Conservation (phyloP, 2,329 filamentous ascomycete species). For the Phialophora expanda region DNA sequence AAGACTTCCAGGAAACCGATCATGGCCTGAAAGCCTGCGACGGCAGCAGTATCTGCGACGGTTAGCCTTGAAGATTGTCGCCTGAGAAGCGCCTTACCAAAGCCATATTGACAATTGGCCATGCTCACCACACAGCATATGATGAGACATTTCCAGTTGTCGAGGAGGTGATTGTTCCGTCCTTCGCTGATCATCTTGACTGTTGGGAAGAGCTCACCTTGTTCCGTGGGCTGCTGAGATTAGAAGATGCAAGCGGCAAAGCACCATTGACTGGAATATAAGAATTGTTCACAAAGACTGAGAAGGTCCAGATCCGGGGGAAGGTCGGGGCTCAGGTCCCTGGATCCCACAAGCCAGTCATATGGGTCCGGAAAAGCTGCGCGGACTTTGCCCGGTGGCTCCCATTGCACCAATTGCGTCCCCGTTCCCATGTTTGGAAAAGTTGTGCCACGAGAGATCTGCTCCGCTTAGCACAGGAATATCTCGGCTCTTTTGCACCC, state of each 20-base stretch:
- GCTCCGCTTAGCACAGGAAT: neutral
- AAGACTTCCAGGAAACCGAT: constrained; percentile 59
- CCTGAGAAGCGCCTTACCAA: constrained; percentile 54
- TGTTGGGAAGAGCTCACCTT: neutral
- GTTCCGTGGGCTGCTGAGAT: neutral
- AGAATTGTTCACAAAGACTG: neutral
- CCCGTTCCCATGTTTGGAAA: neutral
- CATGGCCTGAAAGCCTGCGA: constrained; percentile 53
- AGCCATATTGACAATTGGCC: constrained; percentile 60
- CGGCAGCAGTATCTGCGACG: constrained; percentile 18
- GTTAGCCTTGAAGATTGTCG: constrained; percentile 25
- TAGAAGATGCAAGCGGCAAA: neutral
- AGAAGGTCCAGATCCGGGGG: constrained; percentile 8
- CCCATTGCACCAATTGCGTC: neutral
- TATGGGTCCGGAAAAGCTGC: constrained; percentile 5
- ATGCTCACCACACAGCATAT: constrained; percentile 56
- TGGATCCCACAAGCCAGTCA: neutral
- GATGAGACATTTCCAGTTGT: constrained; percentile 52
- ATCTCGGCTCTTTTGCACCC: neutral
- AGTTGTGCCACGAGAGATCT: neutral
- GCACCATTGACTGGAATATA: neutral
- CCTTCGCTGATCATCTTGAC: constrained; percentile 26
- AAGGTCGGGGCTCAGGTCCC: constrained; percentile 12
- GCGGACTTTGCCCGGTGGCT: constrained; percentile 20
- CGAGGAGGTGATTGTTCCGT: constrained; percentile 21